A percentile compares a stretch with the other conserved stretches of the same genome.
phyloP scores from a whole-genome alignment of 2,329 filamentous ascomycete species.

The Fusarium tricinctum region DNA sequence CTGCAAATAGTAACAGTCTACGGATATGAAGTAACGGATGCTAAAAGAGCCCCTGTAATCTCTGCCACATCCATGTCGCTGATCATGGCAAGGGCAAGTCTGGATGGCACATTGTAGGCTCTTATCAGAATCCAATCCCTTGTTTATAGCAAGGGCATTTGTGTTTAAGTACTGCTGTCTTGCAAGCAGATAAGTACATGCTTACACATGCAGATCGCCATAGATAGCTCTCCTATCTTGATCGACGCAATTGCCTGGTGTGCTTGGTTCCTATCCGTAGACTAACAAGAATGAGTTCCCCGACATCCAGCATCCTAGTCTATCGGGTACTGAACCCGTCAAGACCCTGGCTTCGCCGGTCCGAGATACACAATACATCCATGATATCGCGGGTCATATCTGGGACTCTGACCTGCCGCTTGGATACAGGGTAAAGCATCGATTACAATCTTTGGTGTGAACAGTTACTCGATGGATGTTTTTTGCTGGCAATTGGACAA shows the following conservation, averaged over 20 bases:
- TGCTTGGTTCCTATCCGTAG: no score
- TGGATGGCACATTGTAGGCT: slow-evolving; percentile 4
- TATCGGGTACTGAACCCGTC: slow-evolving; percentile 16
- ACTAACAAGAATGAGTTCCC: background rate
- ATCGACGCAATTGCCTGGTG: no score
- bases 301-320: background rate
- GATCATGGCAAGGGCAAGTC: background rate
- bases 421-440: no score
- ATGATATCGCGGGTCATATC: no score
- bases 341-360: background rate
- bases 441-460: no score
- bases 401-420: background rate
- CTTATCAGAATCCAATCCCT: background rate
- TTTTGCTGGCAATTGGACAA: background rate
- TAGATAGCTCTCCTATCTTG: no score
- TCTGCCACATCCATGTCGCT: slow-evolving; percentile 4
- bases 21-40: no score
- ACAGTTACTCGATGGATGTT: background rate
- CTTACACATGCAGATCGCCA: no score
- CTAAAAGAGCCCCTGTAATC: background rate
- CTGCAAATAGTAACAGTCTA: background rate
- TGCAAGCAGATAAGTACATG: background rate
- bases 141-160: background rate
- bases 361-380: no score
- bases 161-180: background rate